phyloP scores from a whole-genome alignment of 495 filamentous ascomycete genomes.

The Lasiosphaeriaceae sp. region DNA sequence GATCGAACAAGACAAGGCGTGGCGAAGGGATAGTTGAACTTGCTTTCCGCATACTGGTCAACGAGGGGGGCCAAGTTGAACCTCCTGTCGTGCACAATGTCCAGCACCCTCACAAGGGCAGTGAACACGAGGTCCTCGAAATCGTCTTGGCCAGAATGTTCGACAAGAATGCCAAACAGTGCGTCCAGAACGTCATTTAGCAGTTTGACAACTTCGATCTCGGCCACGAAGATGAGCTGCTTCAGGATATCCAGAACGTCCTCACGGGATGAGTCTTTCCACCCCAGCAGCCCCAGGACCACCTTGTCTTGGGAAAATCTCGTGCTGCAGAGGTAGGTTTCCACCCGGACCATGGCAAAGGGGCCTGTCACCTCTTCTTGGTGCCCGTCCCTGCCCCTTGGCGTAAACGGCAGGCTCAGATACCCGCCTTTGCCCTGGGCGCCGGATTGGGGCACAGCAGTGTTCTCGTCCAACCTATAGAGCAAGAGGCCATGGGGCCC shows the following conservation, averaged over 20 bases:
- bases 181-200: constrained; percentile 86
- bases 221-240: constrained; percentile 85
- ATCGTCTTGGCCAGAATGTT: constrained; percentile 83
- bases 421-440: constrained; percentile 73
- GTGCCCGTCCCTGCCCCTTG: constrained; percentile 59
- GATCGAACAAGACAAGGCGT: constrained; percentile 87
- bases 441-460: constrained; percentile 48
- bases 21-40: constrained; percentile 91
- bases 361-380: constrained; percentile 74
- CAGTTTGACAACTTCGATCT: constrained; percentile 96
- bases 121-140: constrained; percentile 91
- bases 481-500: constrained; percentile 76
- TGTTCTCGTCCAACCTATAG: constrained; percentile 88
- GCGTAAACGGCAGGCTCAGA: constrained; percentile 72
- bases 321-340: constrained; percentile 93
- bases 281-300: constrained; percentile 77
- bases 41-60: constrained; percentile 82
- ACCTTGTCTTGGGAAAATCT: constrained; percentile 91
- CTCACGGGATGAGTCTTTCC: constrained; percentile 69
- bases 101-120: constrained; percentile 80
- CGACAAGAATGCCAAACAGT: constrained; percentile 84
- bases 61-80: constrained; percentile 90
- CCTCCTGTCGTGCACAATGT: constrained; percentile 89
- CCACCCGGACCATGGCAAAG: constrained; percentile 66
- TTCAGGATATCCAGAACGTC: constrained; percentile 71